A percentile compares a stretch with the other conserved stretches of the same genome.
These are phyloP conservation scores for Pythium apleroticum DNA, from an alignment of 352 stramenopile genomes.

Conservation along the genomic window DNA sequence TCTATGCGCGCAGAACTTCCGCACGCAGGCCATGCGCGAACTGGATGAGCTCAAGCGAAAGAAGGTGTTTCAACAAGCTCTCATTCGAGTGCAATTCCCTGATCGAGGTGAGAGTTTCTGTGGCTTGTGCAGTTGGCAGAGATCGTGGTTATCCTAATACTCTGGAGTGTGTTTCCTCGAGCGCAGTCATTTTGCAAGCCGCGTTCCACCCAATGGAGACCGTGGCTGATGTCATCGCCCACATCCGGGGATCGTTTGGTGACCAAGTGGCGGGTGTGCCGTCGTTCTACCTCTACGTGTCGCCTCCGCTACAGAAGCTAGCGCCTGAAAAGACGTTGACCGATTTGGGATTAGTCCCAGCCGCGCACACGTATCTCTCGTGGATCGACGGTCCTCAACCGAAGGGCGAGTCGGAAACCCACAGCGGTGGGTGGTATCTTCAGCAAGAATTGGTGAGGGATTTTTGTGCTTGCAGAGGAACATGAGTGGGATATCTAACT, in stretches of 20 bases:
- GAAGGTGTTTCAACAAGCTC: conserved; percentile 69
- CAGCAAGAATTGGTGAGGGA: conserved; percentile 50
- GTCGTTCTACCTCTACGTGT: conserved; percentile 79
- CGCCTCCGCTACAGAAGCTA: conserved; percentile 72
- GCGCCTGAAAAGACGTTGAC: conserved; percentile 50
- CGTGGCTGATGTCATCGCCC: conserved; percentile 62
- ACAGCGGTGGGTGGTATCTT: conserved; percentile 52
- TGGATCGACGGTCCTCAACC: conserved; percentile 42
- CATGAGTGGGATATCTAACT: not conserved
- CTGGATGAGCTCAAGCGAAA: conserved; percentile 85
- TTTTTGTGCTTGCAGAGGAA: not conserved
- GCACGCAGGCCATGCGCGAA: conserved; percentile 85
- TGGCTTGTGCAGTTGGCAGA: no score
- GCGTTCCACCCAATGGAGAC: conserved; percentile 83
- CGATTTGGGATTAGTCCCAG: conserved; percentile 74
- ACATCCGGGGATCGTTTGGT: conserved; percentile 57
- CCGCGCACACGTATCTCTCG: conserved; percentile 73
- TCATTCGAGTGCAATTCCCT: conserved; percentile 83
- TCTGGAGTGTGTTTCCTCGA: not conserved
- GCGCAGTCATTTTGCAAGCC: conserved; percentile 72
- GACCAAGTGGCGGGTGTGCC: not conserved
- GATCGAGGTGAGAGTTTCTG: conserved; percentile 59
- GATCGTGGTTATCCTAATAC: not conserved
- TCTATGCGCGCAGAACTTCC: conserved; percentile 82
- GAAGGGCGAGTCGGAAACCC: not conserved